Percentiles rank a stretch among this genome's conserved stretches.
Conservation (phyloP, 352 stramenopile species). For the Aphanomyces astaci region DNA sequence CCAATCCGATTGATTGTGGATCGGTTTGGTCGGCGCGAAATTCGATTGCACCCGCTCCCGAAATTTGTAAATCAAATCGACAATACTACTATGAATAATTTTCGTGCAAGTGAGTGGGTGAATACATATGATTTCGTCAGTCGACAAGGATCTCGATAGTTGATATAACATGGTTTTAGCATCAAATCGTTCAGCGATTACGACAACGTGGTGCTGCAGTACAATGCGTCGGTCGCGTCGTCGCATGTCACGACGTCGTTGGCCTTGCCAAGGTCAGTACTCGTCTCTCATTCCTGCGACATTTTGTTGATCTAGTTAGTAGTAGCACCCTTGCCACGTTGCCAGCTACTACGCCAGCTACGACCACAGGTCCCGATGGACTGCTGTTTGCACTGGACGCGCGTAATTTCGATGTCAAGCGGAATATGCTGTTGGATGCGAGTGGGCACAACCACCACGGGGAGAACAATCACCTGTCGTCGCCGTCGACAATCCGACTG, state of each 20-base stretch:
- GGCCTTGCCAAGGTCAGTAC: conserved; percentile 25
- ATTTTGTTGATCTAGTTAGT: too few species aligned
- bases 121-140: neutral
- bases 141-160: too few species aligned
- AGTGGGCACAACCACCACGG: conserved; percentile 63
- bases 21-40: too few species aligned
- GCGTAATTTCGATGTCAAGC: conserved; percentile 40
- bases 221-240: conserved; percentile 70
- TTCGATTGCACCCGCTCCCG: too few species aligned
- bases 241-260: conserved; percentile 39
- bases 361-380: conserved; percentile 34
- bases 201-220: conserved; percentile 65
- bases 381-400: conserved; percentile 59
- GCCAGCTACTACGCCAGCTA: neutral
- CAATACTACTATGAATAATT: too few species aligned
- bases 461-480: conserved; percentile 32
- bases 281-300: too few species aligned
- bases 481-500: conserved; percentile 37
- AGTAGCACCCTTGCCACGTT: neutral
- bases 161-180: too few species aligned
- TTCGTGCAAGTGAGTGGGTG: too few species aligned
- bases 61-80: too few species aligned
- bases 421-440: conserved; percentile 46
- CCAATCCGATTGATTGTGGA: too few species aligned
- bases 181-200: conserved; percentile 66